Evolutionary conservation across 2,329 filamentous ascomycete species (phyloP), one percentile per base, ranked within the genome.

Genomic region (Allantophomopsis lycopodina): DNA sequence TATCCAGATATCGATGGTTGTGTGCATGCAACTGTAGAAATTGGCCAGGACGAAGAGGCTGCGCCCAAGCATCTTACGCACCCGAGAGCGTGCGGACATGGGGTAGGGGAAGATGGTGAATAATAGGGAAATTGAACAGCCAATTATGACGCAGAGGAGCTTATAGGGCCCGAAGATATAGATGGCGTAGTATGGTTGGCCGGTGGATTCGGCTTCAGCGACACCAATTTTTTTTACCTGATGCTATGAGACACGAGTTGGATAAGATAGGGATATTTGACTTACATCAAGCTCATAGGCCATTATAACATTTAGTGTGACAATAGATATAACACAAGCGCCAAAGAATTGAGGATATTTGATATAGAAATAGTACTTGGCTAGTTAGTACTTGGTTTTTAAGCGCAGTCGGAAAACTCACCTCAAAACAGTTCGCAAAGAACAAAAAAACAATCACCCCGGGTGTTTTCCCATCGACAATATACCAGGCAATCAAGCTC

Each of bases 101-200:
- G 81, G 79, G 41, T 71, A 79, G 0, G 81, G 81, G 52, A 86
- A 83, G 40, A 83, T 68, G 0, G 80, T 85, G 76, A 78, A 87
- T 48, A 87, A 64, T 53, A 82, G 85, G 2, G 78, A 79, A 1
- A 85, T 69, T 0, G 71, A 62, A 20, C 81, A 68, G 41, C 82
- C 82, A 1, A 64, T 77, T 0, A 65, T 61, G 6, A 86, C 78
- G 0, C 69, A 71, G 1, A 76, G 79, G 0, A 87, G 63, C 6
- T 82, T 71, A 49, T 84, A 84, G 0, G 79, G 79, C 0, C 71
- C 81, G 0, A 87, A 65, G 13, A 71, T 52, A 50, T 83, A 82
- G 21, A 79, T 76, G 6, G 75, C 71, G 46, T 83, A 83, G 51
- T 66, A 80, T 0, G 66, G 65, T 50, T 86, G 82, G 0, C 79